Base-by-base conservation (phyloP, 352 stramenopile species). In the Albugo candida region DNA sequence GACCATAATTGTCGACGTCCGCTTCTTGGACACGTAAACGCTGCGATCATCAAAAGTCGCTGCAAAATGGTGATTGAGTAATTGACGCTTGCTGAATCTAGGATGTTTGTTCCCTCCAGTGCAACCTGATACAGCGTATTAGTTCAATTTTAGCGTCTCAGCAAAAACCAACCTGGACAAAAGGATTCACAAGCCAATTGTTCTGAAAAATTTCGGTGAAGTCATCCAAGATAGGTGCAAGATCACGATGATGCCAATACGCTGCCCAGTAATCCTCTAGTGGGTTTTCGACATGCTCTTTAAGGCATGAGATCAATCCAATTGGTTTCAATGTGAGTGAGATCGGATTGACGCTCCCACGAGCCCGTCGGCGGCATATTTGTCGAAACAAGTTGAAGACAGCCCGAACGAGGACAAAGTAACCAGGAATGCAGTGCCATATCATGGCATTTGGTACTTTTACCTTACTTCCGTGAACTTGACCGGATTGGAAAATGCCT, bases 61-160 rank as follows among this genome's bases (percentile, higher is more conserved):
- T 91, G 74, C 14, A 91, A 59, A 13, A 84, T 72, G 11, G 70
- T 70, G 46, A 91, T 75, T 36, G 71, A 81, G 57, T 91, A 91
- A 49, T 91, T 85, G 19, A 85, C 77, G 40, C 69, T 91, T 16
- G 65, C 58, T 11, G 72, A 71, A 47, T 91, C 77, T 31, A 81
- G 60, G 39, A 91, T 82, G 41, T 91, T 91, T 17, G 74, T 91
- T 41, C 72, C 63, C 58, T 91, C 74, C 19, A 91, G 50, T 19
- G 86, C 71, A 20, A 84, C 66, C 49, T 31, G 24, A 51, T 45
- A 5, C 36, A 49, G 45, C 2, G 8, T 24, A 48, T 34, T 41
- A 36, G 35, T 12, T 13, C 5, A 47, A 10, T 10, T 13, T 21
- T 45, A 10, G 5, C n/a, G 34, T 1, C 2, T 41, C 19, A 37